These are phyloP conservation scores for Groenewaldozyma auringiensis DNA, from an alignment of 1,139 yeast species.

Conservation along the genomic window DNA sequence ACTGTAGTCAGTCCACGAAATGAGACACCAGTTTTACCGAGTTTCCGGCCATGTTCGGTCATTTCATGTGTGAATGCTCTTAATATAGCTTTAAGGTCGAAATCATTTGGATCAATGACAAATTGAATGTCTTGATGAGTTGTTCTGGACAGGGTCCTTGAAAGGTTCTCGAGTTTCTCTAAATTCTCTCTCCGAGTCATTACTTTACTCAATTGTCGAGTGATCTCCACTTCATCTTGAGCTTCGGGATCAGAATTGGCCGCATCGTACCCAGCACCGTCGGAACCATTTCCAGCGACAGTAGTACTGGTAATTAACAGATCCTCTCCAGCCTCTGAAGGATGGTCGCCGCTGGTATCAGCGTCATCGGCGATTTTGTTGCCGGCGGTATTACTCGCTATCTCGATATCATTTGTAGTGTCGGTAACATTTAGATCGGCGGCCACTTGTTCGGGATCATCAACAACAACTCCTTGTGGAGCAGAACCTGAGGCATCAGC, in stretches of 20 bases:
- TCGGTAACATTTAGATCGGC: too few relatives aligned
- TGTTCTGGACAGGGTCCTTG: constrained; percentile 38
- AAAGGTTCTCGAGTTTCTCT: constrained; percentile 35
- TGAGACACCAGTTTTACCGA: constrained; percentile 44
- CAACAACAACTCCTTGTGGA: too few relatives aligned
- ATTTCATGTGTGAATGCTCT: constrained; percentile 26
- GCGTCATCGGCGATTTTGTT: too few relatives aligned
- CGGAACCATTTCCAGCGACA: too few relatives aligned
- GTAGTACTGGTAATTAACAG: too few relatives aligned
- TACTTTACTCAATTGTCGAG: constrained; percentile 4
- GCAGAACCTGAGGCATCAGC: too few relatives aligned
- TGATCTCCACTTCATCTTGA: constrained; percentile 1
- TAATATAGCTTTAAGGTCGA: constrained; percentile 36
- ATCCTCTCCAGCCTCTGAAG: too few relatives aligned
- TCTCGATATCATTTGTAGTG: too few relatives aligned
- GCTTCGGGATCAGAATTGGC: constrained; percentile 3
- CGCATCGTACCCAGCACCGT: too few relatives aligned
- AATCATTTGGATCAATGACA: constrained; percentile 35
- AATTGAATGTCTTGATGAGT: constrained; percentile 32
- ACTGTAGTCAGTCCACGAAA: constrained; percentile 40
- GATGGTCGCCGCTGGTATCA: too few relatives aligned
- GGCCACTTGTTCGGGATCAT: too few relatives aligned
- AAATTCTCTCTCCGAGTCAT: constrained; percentile 24
- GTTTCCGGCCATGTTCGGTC: constrained; percentile 39
- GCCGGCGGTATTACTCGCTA: too few relatives aligned